Evolutionary conservation across 345 rosid species (phyloP), one percentile per base, ranked within the genome.

Genomic region (Populus simonii): DNA sequence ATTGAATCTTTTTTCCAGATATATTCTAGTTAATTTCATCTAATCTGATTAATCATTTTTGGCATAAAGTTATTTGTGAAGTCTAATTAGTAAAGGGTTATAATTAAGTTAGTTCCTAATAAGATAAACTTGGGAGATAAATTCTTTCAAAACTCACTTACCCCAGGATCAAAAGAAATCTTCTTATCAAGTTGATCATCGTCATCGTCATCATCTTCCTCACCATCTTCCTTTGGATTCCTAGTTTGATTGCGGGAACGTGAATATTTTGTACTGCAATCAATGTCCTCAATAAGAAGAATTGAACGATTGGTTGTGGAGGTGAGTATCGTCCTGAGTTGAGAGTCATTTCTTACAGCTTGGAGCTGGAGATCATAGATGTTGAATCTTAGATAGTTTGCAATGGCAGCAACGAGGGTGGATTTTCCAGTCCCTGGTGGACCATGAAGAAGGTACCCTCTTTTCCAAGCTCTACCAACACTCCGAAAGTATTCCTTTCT

Each of bases 351-450:
- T 29, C 27, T 66, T n/a, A 81, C 80, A 27, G 59, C 72, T 31
- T 81, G 83, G 35, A 81, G 83, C 77, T 81, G 83, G 25, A 81
- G 83, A 45, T 81, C 83, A 23, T 72, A 81, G 20, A 81, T 72
- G 67, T 81, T 71, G 74, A 76, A 81, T 31, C 77, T 76, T 3
- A 81, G 73, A 59, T 81, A 68, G 45, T 81, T 81, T 12, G 83
- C 80, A 36, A 81, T 76, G 11, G 83, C 83, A 41, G 83, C 83
- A 68, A 81, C 83, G 8, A 81, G 65, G 2, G 80, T 76, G 1
- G 83, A 81, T 23, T 81, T 81, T n/a, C 80, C 83, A 1, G 83
- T 81, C 55, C 83, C 83, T 29, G 83, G 83, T 0, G 83, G 83
- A 1, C 83, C 83, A 13, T 76, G 72, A 9, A 81, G 69, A 67